phyloP scores from a whole-genome alignment of 306 rosid genomes.

The Prunus kanzakura region DNA sequence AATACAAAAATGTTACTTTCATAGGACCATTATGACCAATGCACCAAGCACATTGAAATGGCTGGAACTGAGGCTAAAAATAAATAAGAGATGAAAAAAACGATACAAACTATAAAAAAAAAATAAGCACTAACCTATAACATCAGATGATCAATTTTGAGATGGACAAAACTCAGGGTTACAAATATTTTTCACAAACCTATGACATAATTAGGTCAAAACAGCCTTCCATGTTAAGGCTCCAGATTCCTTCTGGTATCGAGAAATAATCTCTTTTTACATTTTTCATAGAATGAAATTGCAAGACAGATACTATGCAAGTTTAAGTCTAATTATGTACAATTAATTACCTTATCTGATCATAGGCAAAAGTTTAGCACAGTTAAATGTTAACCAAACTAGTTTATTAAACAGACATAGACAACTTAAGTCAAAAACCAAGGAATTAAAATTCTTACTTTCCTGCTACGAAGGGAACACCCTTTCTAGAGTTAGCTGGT shows the following conservation, averaged over 20 bases:
- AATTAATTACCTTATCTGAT: not conserved
- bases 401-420: not conserved
- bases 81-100: no score
- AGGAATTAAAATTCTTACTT: slow-evolving; percentile 20
- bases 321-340: no score
- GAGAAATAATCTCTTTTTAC: no score
- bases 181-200: no score
- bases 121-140: not conserved
- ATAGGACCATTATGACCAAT: no score
- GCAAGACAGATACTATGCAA: no score
- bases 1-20: no score
- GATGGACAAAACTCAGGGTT: not conserved
- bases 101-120: no score
- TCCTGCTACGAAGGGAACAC: slow-evolving; percentile 33
- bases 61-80: not conserved
- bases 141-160: not conserved
- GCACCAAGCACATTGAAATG: not conserved
- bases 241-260: no score
- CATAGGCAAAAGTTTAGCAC: not conserved
- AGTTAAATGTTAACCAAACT: not conserved
- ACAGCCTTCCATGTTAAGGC: no score
- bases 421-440: not conserved
- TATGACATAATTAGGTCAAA: no score
- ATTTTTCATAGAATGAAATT: no score
- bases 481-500: slow-evolving; percentile 27